Conservation (phyloP, 352 stramenopile genomes). For the Pythium apleroticum region DNA sequence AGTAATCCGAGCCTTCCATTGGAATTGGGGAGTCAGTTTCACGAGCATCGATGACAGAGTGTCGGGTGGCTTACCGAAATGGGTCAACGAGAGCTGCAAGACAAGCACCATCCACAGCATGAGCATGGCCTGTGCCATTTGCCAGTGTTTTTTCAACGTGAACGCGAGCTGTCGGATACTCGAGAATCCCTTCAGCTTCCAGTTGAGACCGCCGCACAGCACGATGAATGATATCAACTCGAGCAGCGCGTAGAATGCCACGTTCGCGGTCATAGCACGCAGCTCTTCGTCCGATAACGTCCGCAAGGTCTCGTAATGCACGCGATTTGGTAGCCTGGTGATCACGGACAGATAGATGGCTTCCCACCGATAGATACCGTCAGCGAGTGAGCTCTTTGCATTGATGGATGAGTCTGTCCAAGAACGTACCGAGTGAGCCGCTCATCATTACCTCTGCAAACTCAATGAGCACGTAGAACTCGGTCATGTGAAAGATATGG, state of each 20-base stretch:
- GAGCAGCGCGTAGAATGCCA: not conserved
- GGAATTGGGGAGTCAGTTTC: too few species aligned
- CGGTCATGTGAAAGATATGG: slow-evolving; percentile 16
- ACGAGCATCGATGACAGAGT: too few species aligned
- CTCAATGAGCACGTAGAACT: slow-evolving; percentile 25
- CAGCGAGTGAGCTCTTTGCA: too few species aligned
- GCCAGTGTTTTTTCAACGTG: slow-evolving; percentile 29
- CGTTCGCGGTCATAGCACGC: not conserved
- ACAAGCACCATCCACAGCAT: slow-evolving; percentile 24
- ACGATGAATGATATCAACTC: slow-evolving; percentile 9
- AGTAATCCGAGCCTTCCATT: too few species aligned
- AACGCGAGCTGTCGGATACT: slow-evolving; percentile 30
- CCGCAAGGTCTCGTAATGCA: slow-evolving; percentile 9
- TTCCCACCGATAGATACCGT: too few species aligned
- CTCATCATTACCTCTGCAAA: slow-evolving; percentile 29
- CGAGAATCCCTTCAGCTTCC: slow-evolving; percentile 1
- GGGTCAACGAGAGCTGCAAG: slow-evolving; percentile 12
- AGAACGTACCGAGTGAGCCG: slow-evolving; percentile 18
- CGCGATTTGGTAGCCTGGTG: slow-evolving; percentile 4
- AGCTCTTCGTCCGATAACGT: slow-evolving; percentile 5
- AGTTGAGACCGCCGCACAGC: slow-evolving; percentile 1
- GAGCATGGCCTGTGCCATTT: slow-evolving; percentile 19
- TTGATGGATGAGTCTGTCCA: too few species aligned
- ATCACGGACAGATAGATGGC: slow-evolving; percentile 4
- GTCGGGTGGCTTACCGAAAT: too few species aligned